These are phyloP conservation scores for Durusdinium trenchii DNA, from an alignment of 73 alveolate species.

Conservation along the genomic window DNA sequence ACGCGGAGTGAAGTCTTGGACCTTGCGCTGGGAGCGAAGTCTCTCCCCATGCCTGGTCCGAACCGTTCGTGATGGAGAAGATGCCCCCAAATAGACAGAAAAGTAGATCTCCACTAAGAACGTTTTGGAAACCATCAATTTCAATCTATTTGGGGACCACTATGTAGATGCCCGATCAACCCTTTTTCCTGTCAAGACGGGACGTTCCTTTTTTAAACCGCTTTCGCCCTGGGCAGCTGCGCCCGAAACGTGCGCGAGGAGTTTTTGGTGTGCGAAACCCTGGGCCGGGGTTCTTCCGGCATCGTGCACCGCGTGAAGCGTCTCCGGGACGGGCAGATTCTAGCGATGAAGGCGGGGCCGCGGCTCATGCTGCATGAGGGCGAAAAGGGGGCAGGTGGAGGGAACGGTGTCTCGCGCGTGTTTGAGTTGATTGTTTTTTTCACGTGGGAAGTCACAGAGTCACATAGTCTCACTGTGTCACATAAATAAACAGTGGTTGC, in stretches of 20 bases:
- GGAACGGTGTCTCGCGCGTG: no score
- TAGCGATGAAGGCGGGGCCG: slow-evolving; percentile 65
- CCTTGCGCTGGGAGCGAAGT: neutral
- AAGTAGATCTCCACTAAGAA: neutral
- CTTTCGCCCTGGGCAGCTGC: neutral
- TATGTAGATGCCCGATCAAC: no score
- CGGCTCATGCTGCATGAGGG: neutral
- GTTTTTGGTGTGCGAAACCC: slow-evolving; percentile 84
- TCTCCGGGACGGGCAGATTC: slow-evolving; percentile 57
- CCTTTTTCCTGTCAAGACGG: no score
- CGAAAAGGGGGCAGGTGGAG: no score
- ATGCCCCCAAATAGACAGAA: neutral
- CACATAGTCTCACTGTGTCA: no score
- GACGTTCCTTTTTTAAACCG: neutral
- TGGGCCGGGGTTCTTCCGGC: slow-evolving; percentile 77
- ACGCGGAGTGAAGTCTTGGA: neutral
- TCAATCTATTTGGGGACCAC: neutral
- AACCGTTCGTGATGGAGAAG: neutral
- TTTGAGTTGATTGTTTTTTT: no score
- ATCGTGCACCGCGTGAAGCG: slow-evolving; percentile 82
- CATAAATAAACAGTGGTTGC: no score
- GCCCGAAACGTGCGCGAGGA: neutral
- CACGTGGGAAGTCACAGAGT: no score
- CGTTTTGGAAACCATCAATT: neutral
- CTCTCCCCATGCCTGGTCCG: neutral